These are phyloP conservation scores for Fusarium sp. DNA, from an alignment of 2,329 filamentous ascomycete species.

Conservation along the genomic window DNA sequence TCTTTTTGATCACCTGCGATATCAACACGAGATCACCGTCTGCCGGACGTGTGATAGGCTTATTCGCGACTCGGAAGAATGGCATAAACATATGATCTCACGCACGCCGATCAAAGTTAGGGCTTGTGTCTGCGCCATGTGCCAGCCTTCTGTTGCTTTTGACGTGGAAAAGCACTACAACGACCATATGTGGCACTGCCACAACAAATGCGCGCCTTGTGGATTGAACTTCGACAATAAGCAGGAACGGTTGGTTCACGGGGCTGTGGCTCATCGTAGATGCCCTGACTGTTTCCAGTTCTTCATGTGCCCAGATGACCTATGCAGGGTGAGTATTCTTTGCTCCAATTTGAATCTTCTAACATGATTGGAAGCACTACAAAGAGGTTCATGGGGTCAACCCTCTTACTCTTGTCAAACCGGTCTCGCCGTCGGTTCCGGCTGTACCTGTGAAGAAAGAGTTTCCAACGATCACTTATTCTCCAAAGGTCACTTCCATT, in stretches of 20 bases:
- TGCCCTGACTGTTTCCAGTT: neutral
- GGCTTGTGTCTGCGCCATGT: neutral
- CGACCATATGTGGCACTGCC: neutral
- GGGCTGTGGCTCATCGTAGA: neutral
- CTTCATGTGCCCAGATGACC: neutral
- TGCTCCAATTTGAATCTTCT: rapidly evolving
- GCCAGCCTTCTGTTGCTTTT: neutral
- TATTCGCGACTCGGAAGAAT: neutral
- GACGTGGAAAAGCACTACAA: neutral
- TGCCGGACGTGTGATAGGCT: neutral
- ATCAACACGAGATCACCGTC: neutral
- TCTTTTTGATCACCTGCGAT: neutral
- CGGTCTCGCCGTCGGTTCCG: rapidly evolving
- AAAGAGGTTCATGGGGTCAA: neutral
- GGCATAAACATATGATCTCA: neutral
- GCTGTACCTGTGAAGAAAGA: neutral
- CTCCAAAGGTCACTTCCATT: neutral
- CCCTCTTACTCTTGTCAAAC: neutral
- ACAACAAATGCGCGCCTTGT: neutral
- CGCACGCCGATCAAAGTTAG: neutral
- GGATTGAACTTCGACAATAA: neutral
- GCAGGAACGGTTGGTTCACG: neutral
- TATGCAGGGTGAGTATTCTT: neutral
- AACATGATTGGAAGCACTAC: neutral
- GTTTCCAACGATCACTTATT: neutral